Conservation (phyloP, 352 stramenopile genomes). For the Globisporangium middletonii region DNA sequence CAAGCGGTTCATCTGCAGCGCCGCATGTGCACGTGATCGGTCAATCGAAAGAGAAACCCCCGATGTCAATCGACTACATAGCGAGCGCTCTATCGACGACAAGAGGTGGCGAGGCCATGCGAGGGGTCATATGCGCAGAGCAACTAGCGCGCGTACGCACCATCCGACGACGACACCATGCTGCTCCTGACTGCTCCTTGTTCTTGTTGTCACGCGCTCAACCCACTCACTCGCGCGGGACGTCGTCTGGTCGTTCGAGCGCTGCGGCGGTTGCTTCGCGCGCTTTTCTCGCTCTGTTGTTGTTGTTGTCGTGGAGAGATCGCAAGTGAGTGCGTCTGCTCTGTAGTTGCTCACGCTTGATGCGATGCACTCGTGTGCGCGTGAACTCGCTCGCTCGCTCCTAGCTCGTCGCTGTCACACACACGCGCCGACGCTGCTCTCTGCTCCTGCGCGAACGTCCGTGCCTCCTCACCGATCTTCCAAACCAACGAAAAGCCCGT, state of each 20-base stretch:
- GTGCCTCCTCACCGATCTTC: too few relatives aligned
- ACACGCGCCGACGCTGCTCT: too few relatives aligned
- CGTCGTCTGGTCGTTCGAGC: not conserved
- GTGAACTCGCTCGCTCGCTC: too few relatives aligned
- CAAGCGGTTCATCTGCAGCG: constrained; percentile 60
- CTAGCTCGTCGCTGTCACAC: too few relatives aligned
- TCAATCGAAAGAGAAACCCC: not conserved
- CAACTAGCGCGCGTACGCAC: not conserved
- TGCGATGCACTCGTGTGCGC: too few relatives aligned
- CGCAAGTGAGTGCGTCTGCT: too few relatives aligned
- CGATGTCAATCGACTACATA: not conserved
- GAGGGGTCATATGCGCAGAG: not conserved
- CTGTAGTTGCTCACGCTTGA: not conserved
- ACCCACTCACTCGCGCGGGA: not conserved
- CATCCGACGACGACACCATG: constrained; percentile 17
- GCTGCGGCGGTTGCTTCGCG: constrained; percentile 1
- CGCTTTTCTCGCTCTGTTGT: not conserved
- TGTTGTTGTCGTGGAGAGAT: not conserved
- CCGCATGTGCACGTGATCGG: not conserved
- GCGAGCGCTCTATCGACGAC: not conserved
- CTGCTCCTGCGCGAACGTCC: too few relatives aligned
- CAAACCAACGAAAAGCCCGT: too few relatives aligned
- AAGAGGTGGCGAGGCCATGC: not conserved
- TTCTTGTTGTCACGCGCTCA: constrained; percentile 3
- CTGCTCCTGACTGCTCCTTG: not conserved